phyloP scores from a whole-genome alignment of 1,284 basidiomycete genomes.

The Coniferiporia sulphurascens region DNA sequence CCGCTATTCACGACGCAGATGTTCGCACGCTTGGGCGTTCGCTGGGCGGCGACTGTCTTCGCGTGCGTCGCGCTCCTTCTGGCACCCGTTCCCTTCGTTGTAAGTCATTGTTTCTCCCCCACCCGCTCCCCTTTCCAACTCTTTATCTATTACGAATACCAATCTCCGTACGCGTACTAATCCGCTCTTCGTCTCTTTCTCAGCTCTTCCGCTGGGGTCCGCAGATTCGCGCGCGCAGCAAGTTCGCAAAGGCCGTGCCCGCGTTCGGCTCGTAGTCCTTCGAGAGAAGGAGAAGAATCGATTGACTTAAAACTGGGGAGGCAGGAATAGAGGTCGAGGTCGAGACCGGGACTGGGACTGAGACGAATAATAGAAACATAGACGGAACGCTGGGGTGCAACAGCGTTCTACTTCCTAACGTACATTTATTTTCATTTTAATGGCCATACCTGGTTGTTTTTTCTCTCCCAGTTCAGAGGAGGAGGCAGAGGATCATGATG shows the following conservation, averaged over 20 bases:
- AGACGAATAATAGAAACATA: background rate
- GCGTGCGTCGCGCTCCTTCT: slow-evolving; percentile 55
- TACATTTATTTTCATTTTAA: no score
- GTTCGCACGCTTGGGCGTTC: slow-evolving; percentile 55
- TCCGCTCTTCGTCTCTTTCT: no score
- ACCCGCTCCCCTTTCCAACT: no score
- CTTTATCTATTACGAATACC: no score
- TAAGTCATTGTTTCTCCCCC: slow-evolving; percentile 30
- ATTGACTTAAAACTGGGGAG: background rate
- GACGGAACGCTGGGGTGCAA: background rate
- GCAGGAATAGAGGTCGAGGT: background rate
- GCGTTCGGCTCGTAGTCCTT: slow-evolving; percentile 8
- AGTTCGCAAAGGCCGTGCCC: slow-evolving; percentile 38
- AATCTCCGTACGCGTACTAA: no score
- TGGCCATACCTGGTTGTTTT: no score
- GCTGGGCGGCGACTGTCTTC: slow-evolving; percentile 70
- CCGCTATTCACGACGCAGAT: slow-evolving; percentile 63
- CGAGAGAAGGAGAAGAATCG: background rate
- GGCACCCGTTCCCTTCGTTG: slow-evolving; percentile 60
- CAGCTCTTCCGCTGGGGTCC: slow-evolving; percentile 61
- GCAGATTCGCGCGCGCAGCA: slow-evolving; percentile 54
- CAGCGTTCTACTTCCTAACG: slow-evolving; percentile 24
- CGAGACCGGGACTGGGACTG: background rate
- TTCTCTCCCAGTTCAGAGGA: no score
- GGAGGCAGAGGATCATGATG: no score